These are phyloP conservation scores for Euphorbia peplus DNA, from an alignment of 345 rosid species.

Conservation along the genomic window DNA sequence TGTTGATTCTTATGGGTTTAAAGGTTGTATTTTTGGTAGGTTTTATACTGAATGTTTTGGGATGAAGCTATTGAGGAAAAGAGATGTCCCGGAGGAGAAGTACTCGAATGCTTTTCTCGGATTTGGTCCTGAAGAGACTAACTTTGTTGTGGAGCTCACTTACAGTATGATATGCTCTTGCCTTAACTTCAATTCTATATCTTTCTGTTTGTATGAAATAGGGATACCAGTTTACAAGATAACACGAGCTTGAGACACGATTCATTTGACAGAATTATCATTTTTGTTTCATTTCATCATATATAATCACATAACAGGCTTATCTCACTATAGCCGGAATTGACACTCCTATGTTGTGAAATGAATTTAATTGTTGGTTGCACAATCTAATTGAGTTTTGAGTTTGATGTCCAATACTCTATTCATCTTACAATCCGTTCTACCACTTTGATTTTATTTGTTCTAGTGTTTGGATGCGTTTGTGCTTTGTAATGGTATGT, in stretches of 20 bases:
- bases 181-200: not conserved
- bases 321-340: too few relatives aligned
- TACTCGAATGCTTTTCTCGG: constrained; percentile 93
- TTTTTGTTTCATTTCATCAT: too few relatives aligned
- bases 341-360: too few relatives aligned
- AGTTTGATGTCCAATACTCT: not conserved
- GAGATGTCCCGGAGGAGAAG: constrained; percentile 89
- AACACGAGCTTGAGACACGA: too few relatives aligned
- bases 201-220: too few relatives aligned
- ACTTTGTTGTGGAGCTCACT: constrained; percentile 81
- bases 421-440: not conserved
- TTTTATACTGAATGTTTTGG: constrained; percentile 91
- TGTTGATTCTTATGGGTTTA: not conserved
- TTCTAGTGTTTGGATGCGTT: not conserved
- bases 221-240: too few relatives aligned
- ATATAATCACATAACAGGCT: too few relatives aligned
- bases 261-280: too few relatives aligned
- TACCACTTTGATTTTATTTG: not conserved
- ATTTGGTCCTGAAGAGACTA: constrained; percentile 75
- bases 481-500: too few relatives aligned
- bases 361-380: too few relatives aligned
- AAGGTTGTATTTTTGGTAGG: constrained; percentile 24
- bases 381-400: not conserved
- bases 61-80: constrained; percentile 83
- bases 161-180: constrained; percentile 53